Base-by-base conservation (phyloP, 768 basidiomycete genomes). In the Royoungia palumana region DNA sequence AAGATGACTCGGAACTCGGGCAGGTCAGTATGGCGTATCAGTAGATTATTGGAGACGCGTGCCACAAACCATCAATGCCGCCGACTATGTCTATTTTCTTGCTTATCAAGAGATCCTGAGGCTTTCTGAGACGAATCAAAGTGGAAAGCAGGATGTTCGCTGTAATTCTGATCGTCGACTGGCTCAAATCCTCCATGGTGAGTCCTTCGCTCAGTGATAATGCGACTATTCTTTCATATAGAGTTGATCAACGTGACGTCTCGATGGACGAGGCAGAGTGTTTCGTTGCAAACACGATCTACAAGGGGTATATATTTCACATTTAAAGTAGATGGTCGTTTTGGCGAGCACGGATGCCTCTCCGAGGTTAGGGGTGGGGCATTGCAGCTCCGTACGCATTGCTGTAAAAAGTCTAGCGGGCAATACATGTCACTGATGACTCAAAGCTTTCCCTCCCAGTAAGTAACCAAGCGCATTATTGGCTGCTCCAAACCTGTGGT, bases 1-100 rank as follows among this genome's bases (percentile, higher is more conserved):
- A 96, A 68, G 94, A 96, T 49, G 85, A 88, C 55, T 89, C 89
- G 0, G 87, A 92, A 54, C 70, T 96, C 28, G 76, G 93, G 25
- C 94, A 60, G 89, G 88, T n/a, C n/a, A n/a, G n/a, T 87, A 56
- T 27, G 13, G 16, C 35, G 9, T 50, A 22, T 35, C 35, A 39
- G 40, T n/a, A n/a, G n/a, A 17, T 24, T 37, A 14, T 43, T 20
- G 27, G 9, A 19, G n/a, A n/a, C 6, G 95, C 3, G 74, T 96
- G 2, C 91, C 95, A 1, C 94, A 97, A 65, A 95, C 94, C 0
- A 93, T 99, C 69, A 99, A 99, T 66, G 82, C 87, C 4, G 94
- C 95, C 1, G 97, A 96, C 68, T 97, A 97, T 59, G 92, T 93
- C 35, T 97, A 95, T 64, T 99, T 98, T 65, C 81, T 93, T 35